Percentiles rank a stretch among this genome's conserved stretches.
phyloP scores from a whole-genome alignment of 2,329 filamentous ascomycete species.

The Sordariomycetes sp. region DNA sequence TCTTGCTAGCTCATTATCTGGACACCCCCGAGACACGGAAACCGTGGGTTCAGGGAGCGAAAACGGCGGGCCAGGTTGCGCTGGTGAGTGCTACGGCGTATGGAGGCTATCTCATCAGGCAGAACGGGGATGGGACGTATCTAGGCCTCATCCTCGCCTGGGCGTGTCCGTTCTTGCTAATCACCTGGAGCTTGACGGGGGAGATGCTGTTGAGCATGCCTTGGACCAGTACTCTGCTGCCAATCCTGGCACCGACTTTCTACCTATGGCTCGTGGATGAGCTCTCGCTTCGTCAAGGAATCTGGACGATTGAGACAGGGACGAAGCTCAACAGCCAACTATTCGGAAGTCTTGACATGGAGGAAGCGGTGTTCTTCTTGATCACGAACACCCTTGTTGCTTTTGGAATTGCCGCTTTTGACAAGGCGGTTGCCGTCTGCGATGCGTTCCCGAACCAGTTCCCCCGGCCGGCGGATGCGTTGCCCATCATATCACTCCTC shows the following conservation, averaged over 20 bases:
- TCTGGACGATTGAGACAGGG: conserved; percentile 59
- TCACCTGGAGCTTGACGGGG: conserved; percentile 56
- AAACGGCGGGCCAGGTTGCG: conserved; percentile 38
- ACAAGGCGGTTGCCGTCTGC: conserved; percentile 58
- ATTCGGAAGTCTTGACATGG: conserved; percentile 59
- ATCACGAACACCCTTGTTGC: conserved; percentile 61
- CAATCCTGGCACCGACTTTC: conserved; percentile 54
- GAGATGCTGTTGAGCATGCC: conserved; percentile 56
- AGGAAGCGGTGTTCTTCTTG: conserved; percentile 68
- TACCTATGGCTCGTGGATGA: conserved; percentile 69
- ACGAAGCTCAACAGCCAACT: conserved; percentile 58
- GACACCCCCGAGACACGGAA: conserved; percentile 18
- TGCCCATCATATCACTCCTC: conserved; percentile 41
- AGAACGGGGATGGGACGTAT: conserved; percentile 48
- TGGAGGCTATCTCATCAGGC: conserved; percentile 34
- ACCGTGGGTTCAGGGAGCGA: conserved; percentile 13
- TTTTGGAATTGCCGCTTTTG: conserved; percentile 59
- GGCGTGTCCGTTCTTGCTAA: conserved; percentile 56
- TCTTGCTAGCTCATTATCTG: conserved; percentile 39
- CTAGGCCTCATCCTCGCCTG: conserved; percentile 61
- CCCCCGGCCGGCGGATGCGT: conserved; percentile 29
- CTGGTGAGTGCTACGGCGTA: conserved; percentile 32
- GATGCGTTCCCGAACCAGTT: conserved; percentile 54
- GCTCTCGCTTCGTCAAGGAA: conserved; percentile 55
- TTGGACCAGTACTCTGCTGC: conserved; percentile 42